Percentiles rank a stretch among this genome's conserved stretches.
Conservation (phyloP, 768 basidiomycete species). For the Lactarius indigo region DNA sequence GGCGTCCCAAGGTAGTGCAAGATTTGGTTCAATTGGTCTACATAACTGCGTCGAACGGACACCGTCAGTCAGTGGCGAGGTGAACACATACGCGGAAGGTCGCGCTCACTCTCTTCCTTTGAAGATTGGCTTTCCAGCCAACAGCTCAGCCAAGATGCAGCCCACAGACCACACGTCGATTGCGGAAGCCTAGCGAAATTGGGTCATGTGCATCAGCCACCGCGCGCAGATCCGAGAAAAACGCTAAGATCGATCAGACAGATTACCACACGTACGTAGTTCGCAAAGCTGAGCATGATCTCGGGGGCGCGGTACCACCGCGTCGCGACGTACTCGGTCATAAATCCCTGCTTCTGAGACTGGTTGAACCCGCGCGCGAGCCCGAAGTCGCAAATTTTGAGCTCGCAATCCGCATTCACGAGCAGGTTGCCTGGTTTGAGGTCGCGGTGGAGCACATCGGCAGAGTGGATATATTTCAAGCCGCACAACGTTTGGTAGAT, state of each 20-base stretch:
- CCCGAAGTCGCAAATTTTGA: constrained; percentile 99
- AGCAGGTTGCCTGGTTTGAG: constrained; percentile 93
- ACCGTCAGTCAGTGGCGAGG: constrained; percentile 7
- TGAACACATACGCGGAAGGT: not conserved
- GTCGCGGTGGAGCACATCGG: constrained; percentile 95
- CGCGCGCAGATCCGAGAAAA: too few relatives aligned
- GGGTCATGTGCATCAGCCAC: constrained; percentile 23
- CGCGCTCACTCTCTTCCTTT: constrained; percentile 89
- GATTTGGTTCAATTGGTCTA: constrained; percentile 98
- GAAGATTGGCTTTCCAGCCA: constrained; percentile 93
- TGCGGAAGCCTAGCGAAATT: constrained; percentile 61
- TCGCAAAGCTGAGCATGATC: constrained; percentile 97
- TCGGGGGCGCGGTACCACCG: constrained; percentile 98
- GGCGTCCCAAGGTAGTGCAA: constrained; percentile 98
- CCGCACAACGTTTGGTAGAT: constrained; percentile 98
- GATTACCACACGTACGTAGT: constrained; percentile 60
- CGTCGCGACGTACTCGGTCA: constrained; percentile 99
- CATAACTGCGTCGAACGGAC: constrained; percentile 58
- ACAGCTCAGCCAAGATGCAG: constrained; percentile 89
- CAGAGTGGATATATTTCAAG: constrained; percentile 96
- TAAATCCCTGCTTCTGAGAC: constrained; percentile 88
- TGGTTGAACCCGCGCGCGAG: constrained; percentile 92
- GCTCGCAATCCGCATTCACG: constrained; percentile 97
- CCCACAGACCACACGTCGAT: constrained; percentile 98
- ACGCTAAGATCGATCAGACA: not conserved